Evolutionary conservation across 257 asterid genomes (phyloP), one percentile per base, ranked within the genome.

Genomic region (Anisodus acutangulus): DNA sequence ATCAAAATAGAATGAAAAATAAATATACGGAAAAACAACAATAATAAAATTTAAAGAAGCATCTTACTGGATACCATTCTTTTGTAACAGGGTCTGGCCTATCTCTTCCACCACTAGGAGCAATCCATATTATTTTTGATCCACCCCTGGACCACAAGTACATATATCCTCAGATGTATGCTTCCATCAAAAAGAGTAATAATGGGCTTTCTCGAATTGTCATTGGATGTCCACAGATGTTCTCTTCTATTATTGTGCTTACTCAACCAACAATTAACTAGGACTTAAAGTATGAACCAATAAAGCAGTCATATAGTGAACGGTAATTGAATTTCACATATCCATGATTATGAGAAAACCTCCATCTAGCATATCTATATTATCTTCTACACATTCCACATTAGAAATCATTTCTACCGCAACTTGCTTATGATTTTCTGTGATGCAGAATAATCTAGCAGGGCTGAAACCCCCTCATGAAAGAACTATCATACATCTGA

Each of bases 81-180:
- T 90, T 86, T 69, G 98, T 91, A 79, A 90, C 90, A 82, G 95
- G 95, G 89, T 94, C 94, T 10, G 98, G 98, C 37, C 99, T 96
- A 86, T 96, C 99, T 90, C 99, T 92, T 87, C 99, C 99, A 85
- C 99, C 99, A 90, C 99, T 96, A 76, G 99, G 98, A 80, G 99
- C 98, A 82, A 96, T 96, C 99, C 99, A 96, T 87, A 96, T 92
- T 84, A 96, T 85, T 86, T 90, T 94, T 35, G 98, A 91, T 91
- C 99, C 99, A 81, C 90, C 91, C 97, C 99, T 96, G 86, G 79
- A 66, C 86, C 82, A 72, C 86, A 85, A 82, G 84, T 84, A 76
- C 22, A 76, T 53, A 62, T 45, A 72, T 47, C 59, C 39, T 72
- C 80, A 72, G 59, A 47, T 72, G 39, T 76, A 76, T 53, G 47